These are phyloP conservation scores for Mucor circinelloides DNA, from an alignment of 371 early-diverging fungal species.

Conservation along the genomic window DNA sequence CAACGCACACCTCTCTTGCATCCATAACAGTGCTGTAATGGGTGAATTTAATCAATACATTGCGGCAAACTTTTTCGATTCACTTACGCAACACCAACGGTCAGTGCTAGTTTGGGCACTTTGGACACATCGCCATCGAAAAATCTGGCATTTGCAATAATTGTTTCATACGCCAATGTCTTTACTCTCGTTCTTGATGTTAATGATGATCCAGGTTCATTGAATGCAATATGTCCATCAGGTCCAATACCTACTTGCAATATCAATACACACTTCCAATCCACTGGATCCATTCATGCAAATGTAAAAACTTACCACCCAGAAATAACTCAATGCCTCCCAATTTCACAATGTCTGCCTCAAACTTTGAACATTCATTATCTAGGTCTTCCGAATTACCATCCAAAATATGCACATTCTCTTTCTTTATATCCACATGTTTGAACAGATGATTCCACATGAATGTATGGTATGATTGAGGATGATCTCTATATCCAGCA, in stretches of 20 bases:
- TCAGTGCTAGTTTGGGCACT: conserved; percentile 87
- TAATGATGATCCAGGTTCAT: conserved; percentile 91
- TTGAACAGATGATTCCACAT: conserved; percentile 70
- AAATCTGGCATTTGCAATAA: conserved; percentile 87
- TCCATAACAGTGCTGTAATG: conserved; percentile 77
- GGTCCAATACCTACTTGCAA: conserved; percentile 22
- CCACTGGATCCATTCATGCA: conserved; percentile 44
- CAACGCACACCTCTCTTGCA: conserved; percentile 82
- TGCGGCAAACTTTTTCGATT: background rate
- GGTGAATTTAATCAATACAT: background rate
- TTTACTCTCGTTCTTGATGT: conserved; percentile 86
- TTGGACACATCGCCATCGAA: conserved; percentile 87
- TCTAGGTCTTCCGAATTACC: conserved; percentile 68
- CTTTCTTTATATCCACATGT: conserved; percentile 60
- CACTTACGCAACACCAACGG: conserved; percentile 86
- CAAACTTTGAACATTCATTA: conserved; percentile 62
- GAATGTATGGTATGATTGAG: conserved; percentile 66
- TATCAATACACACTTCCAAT: background rate
- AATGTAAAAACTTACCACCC: conserved; percentile 40
- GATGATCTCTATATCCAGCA: conserved; percentile 46
- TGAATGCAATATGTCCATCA: conserved; percentile 91
- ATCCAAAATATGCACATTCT: conserved; percentile 65
- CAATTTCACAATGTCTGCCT: conserved; percentile 56
- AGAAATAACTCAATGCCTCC: conserved; percentile 68
- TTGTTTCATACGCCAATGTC: conserved; percentile 90